Conservation (phyloP, 2,329 filamentous ascomycete species). For the Chalaropsis thielavioides region DNA sequence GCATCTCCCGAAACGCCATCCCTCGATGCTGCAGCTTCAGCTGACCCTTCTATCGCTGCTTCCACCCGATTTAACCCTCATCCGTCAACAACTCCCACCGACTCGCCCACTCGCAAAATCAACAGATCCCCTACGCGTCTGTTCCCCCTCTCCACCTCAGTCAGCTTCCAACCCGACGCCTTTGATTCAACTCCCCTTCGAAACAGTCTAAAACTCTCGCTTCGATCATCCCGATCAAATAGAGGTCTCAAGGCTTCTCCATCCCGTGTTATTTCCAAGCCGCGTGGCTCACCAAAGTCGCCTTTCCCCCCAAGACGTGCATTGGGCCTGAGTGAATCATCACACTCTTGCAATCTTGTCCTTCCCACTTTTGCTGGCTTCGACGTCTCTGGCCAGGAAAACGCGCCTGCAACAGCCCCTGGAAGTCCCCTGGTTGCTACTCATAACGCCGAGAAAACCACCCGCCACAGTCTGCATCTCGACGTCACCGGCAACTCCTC, state of each 20-base stretch:
- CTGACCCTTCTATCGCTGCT: background rate
- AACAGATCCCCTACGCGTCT: constrained; percentile 16
- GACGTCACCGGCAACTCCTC: constrained; percentile 11
- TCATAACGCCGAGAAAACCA: constrained; percentile 34
- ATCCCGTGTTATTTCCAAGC: constrained; percentile 42
- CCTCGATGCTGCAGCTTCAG: constrained; percentile 7
- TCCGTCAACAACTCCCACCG: constrained; percentile 12
- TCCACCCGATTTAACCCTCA: constrained; percentile 9
- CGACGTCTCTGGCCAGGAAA: constrained; percentile 29
- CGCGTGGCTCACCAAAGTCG: constrained; percentile 62
- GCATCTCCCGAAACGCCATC: constrained; percentile 5
- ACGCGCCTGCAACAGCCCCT: constrained; percentile 22
- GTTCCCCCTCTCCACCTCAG: constrained; percentile 13
- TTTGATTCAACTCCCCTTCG: constrained; percentile 31
- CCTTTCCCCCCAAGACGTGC: constrained; percentile 56
- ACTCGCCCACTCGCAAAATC: constrained; percentile 21
- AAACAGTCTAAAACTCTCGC: constrained; percentile 50
- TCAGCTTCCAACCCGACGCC: constrained; percentile 45
- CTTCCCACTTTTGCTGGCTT: constrained; percentile 24
- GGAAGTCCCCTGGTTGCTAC: constrained; percentile 29
- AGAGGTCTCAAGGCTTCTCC: constrained; percentile 34
- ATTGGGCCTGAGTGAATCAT: constrained; percentile 43
- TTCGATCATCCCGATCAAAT: constrained; percentile 47
- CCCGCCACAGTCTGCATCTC: constrained; percentile 42
- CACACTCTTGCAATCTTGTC: constrained; percentile 55